Percentiles rank a stretch among this genome's conserved stretches.
These are phyloP conservation scores for Echinosophora koreensis DNA, from an alignment of 306 rosid species.

Conservation along the genomic window DNA sequence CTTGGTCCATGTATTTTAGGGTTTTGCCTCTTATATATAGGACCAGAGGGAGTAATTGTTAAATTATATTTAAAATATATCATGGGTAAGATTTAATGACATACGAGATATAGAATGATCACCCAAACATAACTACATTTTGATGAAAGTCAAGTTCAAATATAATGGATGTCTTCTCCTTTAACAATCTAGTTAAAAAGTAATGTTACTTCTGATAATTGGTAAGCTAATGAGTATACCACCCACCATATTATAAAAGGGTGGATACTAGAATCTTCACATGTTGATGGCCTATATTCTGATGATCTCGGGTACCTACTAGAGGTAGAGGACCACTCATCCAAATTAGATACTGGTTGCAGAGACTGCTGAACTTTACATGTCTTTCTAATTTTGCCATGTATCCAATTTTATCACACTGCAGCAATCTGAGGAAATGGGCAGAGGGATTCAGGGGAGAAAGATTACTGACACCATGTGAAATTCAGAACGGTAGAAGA, in stretches of 20 bases:
- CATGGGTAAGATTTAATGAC: no score
- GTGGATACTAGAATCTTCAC: background rate
- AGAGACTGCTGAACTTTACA: constrained; percentile 47
- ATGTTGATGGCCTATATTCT: constrained; percentile 18
- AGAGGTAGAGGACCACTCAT: constrained; percentile 64
- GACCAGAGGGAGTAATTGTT: no score
- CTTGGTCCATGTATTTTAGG: no score
- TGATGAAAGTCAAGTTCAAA: no score
- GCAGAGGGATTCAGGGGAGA: constrained; percentile 55
- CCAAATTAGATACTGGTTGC: constrained; percentile 49
- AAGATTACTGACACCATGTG: constrained; percentile 60
- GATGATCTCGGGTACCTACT: constrained; percentile 16
- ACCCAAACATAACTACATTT: no score
- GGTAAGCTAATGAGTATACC: background rate
- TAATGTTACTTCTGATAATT: background rate
- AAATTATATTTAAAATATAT: no score
- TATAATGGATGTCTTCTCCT: no score
- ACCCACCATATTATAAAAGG: background rate
- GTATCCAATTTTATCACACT: constrained; percentile 44
- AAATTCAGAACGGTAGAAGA: constrained; percentile 40
- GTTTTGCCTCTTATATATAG: no score
- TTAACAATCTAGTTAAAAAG: no score
- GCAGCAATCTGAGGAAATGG: constrained; percentile 51
- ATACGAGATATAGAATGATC: no score
- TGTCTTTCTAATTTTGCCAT: constrained; percentile 54